These are phyloP conservation scores for Gracilariopsis chorda DNA, from an alignment of 23 red algal species.

Conservation along the genomic window DNA sequence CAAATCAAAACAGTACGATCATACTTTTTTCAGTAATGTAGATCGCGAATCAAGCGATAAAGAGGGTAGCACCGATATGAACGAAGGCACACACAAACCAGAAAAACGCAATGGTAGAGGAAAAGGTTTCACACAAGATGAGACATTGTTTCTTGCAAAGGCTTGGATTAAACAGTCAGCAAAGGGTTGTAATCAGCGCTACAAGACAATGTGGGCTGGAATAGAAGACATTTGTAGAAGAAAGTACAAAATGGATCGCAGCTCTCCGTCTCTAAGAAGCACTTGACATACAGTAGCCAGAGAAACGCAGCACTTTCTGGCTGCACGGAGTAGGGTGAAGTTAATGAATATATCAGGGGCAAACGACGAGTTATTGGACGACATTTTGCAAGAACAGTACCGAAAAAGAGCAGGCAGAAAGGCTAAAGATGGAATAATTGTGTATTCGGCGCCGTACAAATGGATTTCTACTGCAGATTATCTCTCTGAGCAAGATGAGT, in stretches of 20 bases:
- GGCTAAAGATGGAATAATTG: neutral
- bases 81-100: no score
- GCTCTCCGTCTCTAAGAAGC: neutral
- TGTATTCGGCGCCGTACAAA: neutral
- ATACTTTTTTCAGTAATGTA: no score
- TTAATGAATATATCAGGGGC: neutral
- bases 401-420: neutral
- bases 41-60: no score
- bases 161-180: slow-evolving; percentile 14
- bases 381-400: neutral
- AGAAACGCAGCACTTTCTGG: slow-evolving; percentile 23
- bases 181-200: slow-evolving; percentile 11
- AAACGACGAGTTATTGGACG: slow-evolving; percentile 3
- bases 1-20: no score
- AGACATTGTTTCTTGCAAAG: neutral
- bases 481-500: neutral
- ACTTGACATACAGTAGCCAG: slow-evolving; percentile 5
- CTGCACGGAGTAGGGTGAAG: neutral
- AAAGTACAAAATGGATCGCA: neutral
- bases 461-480: slow-evolving; percentile 5
- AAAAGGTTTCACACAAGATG: neutral
- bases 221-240: slow-evolving; percentile 9
- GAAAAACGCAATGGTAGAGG: neutral
- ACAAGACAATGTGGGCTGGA: slow-evolving; percentile 21
- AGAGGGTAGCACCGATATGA: no score